phyloP scores from a whole-genome alignment of 768 basidiomycete species.

The Wakefieldia striispora region DNA sequence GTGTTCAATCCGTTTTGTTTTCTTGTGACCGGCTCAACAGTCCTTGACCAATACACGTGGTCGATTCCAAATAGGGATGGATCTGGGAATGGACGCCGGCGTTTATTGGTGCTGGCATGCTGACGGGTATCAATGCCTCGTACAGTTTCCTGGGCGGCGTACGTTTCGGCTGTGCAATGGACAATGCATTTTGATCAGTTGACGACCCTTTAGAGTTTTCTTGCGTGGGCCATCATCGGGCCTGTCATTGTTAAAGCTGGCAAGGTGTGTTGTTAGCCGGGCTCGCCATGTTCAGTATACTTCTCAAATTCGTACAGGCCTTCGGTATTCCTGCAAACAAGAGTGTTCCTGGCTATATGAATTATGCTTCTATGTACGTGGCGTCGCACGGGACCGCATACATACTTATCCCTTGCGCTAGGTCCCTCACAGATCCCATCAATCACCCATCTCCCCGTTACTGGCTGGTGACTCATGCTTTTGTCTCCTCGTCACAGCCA shows the following conservation, averaged over 20 bases:
- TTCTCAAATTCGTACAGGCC: constrained; percentile 8
- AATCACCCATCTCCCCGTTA: constrained; percentile 52
- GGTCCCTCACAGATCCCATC: constrained; percentile 45
- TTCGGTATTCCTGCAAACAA: constrained; percentile 14
- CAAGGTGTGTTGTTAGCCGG: background rate
- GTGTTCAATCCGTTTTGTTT: constrained; percentile 10
- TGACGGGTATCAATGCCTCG: constrained; percentile 54
- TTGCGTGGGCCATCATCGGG: constrained; percentile 63
- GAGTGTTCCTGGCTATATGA: constrained; percentile 23
- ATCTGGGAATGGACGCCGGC: constrained; percentile 43
- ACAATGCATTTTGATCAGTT: background rate
- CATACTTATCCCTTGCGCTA: background rate
- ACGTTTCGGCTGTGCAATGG: constrained; percentile 15
- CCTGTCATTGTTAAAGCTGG: constrained; percentile 54
- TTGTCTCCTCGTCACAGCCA: background rate
- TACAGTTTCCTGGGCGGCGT: constrained; percentile 51
- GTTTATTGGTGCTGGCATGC: constrained; percentile 59
- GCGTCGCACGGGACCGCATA: background rate
- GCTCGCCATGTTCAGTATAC: background rate
- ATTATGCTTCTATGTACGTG: constrained; percentile 17
- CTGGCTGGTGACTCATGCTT: constrained; percentile 39
- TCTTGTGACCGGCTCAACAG: background rate
- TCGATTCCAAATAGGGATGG: constrained; percentile 29
- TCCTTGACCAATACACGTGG: background rate
- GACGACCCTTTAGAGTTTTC: constrained; percentile 39